phyloP scores from a whole-genome alignment of 2,329 filamentous ascomycete species.

The Cladosporium sphaerospermum region DNA sequence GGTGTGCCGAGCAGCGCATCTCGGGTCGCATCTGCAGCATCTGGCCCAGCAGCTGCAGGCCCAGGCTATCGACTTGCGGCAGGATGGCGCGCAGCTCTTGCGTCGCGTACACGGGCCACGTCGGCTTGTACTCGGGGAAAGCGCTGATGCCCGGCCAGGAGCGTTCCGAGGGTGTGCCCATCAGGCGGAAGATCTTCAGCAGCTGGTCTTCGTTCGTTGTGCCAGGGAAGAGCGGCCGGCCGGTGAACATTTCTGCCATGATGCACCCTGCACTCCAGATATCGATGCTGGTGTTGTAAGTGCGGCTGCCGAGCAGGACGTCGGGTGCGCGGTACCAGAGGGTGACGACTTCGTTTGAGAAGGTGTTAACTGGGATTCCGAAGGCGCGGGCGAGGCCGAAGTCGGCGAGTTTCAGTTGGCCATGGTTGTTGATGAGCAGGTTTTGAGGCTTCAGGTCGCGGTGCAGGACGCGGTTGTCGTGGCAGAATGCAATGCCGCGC shows the following conservation, averaged over 20 bases:
- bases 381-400: constrained; percentile 93
- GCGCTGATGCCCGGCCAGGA: constrained; percentile 93
- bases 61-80: constrained; percentile 80
- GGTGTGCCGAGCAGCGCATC: constrained; percentile 78
- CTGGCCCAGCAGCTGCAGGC: constrained; percentile 77
- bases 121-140: constrained; percentile 96
- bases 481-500: constrained; percentile 93
- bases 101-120: constrained; percentile 88
- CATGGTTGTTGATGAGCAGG: constrained; percentile 87
- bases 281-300: constrained; percentile 99
- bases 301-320: constrained; percentile 85
- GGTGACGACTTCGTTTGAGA: constrained; percentile 96
- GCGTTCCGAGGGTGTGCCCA: constrained; percentile 94
- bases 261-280: constrained; percentile 99
- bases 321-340: constrained; percentile 97
- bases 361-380: constrained; percentile 95
- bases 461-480: constrained; percentile 93
- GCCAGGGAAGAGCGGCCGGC: constrained; percentile 88
- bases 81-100: constrained; percentile 83
- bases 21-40: constrained; percentile 94
- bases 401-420: constrained; percentile 84
- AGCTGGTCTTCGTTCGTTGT: constrained; percentile 98
- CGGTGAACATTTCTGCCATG: constrained; percentile 99
- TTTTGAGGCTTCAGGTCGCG: constrained; percentile 96
- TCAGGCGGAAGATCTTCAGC: constrained; percentile 93